These are phyloP conservation scores for Albizia julibrissin DNA, from an alignment of 306 rosid genomes.

Conservation along the genomic window DNA sequence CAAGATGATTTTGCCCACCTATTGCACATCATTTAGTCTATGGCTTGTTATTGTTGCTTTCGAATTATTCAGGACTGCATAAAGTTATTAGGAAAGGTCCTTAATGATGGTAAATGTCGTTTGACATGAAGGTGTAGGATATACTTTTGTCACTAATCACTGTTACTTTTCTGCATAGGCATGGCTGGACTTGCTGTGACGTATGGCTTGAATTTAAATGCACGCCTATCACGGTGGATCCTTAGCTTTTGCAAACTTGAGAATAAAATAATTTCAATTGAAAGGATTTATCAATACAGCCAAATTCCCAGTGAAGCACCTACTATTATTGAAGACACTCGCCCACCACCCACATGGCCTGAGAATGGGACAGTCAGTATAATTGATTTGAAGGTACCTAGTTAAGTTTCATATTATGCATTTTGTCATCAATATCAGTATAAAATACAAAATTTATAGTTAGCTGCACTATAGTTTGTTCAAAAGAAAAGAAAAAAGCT, in stretches of 20 bases:
- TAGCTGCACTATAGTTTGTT: neutral
- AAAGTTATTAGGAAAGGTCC: neutral
- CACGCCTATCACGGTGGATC: slow-evolving; percentile 97
- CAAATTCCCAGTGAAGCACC: slow-evolving; percentile 95
- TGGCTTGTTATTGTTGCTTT: neutral
- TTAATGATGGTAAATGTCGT: slow-evolving; percentile 1
- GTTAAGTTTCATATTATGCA: slow-evolving; percentile 19
- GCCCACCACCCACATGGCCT: slow-evolving; percentile 89
- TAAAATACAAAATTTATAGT: neutral
- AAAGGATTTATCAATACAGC: slow-evolving; percentile 96
- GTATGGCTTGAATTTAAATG: slow-evolving; percentile 92
- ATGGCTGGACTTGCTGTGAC: slow-evolving; percentile 99
- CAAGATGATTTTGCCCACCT: neutral
- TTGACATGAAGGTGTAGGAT: slow-evolving; percentile 20
- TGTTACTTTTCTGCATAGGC: slow-evolving; percentile 53
- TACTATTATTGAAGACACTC: slow-evolving; percentile 67
- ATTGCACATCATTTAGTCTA: neutral
- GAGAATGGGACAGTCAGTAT: slow-evolving; percentile 75
- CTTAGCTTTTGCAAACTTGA: slow-evolving; percentile 99
- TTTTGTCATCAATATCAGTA: neutral
- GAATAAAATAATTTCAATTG: slow-evolving; percentile 93
- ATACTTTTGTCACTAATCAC: slow-evolving; percentile 31
- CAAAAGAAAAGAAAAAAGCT: too few species aligned
- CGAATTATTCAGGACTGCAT: neutral
- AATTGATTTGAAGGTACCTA: slow-evolving; percentile 71